A percentile compares a stretch with the other conserved stretches of the same genome.
Evolutionary conservation across 208 protist species (phyloP).

Genomic region (Trichomonas tenax): DNA sequence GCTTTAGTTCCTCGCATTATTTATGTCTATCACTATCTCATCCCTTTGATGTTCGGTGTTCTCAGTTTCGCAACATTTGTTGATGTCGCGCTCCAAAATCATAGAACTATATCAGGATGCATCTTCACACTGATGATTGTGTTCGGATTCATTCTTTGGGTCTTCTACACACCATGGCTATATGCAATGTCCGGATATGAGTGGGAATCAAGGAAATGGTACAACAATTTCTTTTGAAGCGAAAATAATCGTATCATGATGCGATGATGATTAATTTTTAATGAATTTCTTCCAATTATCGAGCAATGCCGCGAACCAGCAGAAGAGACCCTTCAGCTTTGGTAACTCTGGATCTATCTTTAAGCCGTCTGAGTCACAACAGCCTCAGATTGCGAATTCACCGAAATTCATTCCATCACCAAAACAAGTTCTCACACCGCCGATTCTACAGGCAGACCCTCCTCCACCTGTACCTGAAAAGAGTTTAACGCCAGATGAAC

Average conservation of each 20-base stretch:
- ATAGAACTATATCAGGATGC: no score
- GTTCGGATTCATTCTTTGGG: not conserved
- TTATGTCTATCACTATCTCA: not conserved
- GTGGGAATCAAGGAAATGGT: not conserved
- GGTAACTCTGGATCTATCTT: not conserved
- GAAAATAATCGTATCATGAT: not conserved
- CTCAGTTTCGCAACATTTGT: not conserved
- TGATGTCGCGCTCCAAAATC: not conserved
- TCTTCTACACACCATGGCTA: not conserved
- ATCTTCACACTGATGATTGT: not conserved
- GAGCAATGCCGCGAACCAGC: not conserved
- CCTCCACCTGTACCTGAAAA: not conserved
- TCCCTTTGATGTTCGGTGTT: not conserved
- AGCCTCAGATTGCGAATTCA: not conserved
- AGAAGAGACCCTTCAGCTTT: not conserved
- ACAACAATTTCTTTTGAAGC: not conserved
- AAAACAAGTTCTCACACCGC: not conserved
- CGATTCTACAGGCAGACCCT: not conserved
- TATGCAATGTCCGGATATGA: not conserved
- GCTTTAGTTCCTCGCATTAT: not conserved
- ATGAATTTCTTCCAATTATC: not conserved
- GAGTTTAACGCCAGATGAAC: not conserved
- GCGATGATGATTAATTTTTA: not conserved
- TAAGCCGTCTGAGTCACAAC: not conserved
- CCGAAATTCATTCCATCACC: not conserved